Base-by-base conservation (phyloP, 2,329 filamentous ascomycete genomes). In the Pestalotiopsis sp. region DNA sequence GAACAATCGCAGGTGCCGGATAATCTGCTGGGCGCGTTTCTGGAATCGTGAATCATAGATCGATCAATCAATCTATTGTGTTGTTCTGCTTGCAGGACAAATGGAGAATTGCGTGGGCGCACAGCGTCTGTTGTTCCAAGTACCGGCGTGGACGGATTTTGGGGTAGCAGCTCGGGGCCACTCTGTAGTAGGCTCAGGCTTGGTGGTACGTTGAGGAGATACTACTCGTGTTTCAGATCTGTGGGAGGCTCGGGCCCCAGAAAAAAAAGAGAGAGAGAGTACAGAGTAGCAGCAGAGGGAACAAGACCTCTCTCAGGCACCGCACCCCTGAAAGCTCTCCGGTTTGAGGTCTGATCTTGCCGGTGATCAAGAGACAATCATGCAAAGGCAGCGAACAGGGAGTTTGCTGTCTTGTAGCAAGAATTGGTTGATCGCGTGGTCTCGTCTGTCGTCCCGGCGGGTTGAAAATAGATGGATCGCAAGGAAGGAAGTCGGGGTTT, bases 161-260 rank as follows among this genome's bases (percentile, higher is more conserved):
- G 49, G 49, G 14, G 49, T 20, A 17, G 49, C 14, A 17, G 31
- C 31, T 36, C 31, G 31, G 31, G 31, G 31, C 6, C 31, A 36
- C 31, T 36, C 31, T 41, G 61, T 38, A n/a, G 63, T 41, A 25
- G 14, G 49, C 52, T 64, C 25, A n/a, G 36, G 36, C 36, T 36
- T 52, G 66, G 73, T 72, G 73, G 68, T 71, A 70, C 66, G 70
- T 70, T 70, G 72, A 68, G 14, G 45, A 70, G 74, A 74, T 72
- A 74, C 75, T 69, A 68, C 75, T 77, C 75, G 74, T 75, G 82
- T 84, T 83, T 83, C 82, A 84, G 78, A 72, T 73, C 75, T 75
- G 77, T 77, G 75, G 77, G 74, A 77, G 63, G 68, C 69, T 71
- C 62, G 64, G 70, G 68, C 68, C 36, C 20, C 39, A 70, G 66